phyloP scores from a whole-genome alignment of 208 protist genomes.

The Leishmania aethiopica region DNA sequence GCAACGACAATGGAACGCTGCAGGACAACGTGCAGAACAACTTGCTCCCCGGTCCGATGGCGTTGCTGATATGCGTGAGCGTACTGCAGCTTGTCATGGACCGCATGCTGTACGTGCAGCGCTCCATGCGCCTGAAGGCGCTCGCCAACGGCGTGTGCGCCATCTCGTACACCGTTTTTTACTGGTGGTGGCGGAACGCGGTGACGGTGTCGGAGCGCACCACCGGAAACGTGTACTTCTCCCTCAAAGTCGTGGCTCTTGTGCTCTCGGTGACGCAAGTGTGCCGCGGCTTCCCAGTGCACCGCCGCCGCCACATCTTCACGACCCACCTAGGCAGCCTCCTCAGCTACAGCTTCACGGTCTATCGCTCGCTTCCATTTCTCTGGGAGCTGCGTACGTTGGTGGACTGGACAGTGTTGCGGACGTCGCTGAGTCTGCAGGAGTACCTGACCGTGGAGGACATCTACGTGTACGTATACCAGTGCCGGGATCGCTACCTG shows the following conservation, averaged over 20 bases:
- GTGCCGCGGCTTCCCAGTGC: constrained; percentile 58
- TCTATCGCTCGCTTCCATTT: constrained; percentile 73
- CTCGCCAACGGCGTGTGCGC: constrained; percentile 40
- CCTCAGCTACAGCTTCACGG: constrained; percentile 43
- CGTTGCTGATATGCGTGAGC: constrained; percentile 61
- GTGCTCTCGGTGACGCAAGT: constrained; percentile 59
- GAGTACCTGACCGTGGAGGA: constrained; percentile 88
- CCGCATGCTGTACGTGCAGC: constrained; percentile 71
- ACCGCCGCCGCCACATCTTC: constrained; percentile 68
- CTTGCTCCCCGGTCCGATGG: constrained; percentile 70
- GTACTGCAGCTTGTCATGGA: constrained; percentile 71
- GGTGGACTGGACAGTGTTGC: constrained; percentile 78
- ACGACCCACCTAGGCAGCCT: constrained; percentile 46
- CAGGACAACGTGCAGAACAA: constrained; percentile 76
- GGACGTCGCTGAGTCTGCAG: constrained; percentile 65
- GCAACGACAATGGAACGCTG: constrained; percentile 37
- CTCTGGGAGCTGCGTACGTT: constrained; percentile 76
- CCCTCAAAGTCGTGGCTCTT: constrained; percentile 46
- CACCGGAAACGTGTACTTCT: constrained; percentile 54
- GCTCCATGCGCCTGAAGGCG: constrained; percentile 52
- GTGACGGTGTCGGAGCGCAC: constrained; percentile 20
- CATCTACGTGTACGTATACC: constrained; percentile 60
- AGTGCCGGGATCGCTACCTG: constrained; percentile 35
- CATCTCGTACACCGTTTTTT: constrained; percentile 47
- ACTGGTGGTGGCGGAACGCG: constrained; percentile 61